Evolutionary conservation across 2,329 filamentous ascomycete genomes (phyloP).

Genomic region (Aschersonia sp.): DNA sequence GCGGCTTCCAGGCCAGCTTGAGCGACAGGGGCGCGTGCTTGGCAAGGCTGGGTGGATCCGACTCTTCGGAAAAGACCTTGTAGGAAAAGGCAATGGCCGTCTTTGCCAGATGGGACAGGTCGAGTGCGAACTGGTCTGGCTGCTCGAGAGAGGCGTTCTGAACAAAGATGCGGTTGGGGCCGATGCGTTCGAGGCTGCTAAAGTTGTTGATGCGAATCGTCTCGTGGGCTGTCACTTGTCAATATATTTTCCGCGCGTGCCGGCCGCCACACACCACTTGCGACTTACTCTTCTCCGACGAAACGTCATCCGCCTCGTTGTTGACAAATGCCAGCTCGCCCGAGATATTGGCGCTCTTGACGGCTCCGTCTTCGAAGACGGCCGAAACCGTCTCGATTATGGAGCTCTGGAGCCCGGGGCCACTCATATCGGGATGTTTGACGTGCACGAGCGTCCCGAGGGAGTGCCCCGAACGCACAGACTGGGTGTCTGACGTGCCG

Average conservation of each 20-base stretch:
- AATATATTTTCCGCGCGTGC: background rate
- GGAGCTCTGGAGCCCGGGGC: constrained; percentile 71
- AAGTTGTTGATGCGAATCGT: constrained; percentile 81
- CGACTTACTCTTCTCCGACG: constrained; percentile 33
- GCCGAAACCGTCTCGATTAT: constrained; percentile 86
- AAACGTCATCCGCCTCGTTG: constrained; percentile 33
- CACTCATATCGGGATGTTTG: constrained; percentile 69
- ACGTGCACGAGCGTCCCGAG: constrained; percentile 53
- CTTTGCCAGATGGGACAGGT: constrained; percentile 56
- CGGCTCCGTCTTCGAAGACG: constrained; percentile 58
- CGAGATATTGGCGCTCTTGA: constrained; percentile 59
- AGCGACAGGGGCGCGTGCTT: constrained; percentile 59
- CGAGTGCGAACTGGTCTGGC: constrained; percentile 67
- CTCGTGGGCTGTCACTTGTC: constrained; percentile 30
- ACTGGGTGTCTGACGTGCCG: constrained; percentile 68
- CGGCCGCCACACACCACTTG: background rate
- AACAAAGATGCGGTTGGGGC: constrained; percentile 85
- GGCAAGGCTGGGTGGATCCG: constrained; percentile 26
- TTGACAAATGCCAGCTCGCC: constrained; percentile 85
- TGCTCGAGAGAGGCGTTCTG: constrained; percentile 48
- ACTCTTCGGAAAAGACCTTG: constrained; percentile 59
- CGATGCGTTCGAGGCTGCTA: constrained; percentile 74
- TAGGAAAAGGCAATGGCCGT: constrained; percentile 85
- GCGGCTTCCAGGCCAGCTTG: constrained; percentile 66
- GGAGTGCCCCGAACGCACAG: constrained; percentile 77